These are phyloP conservation scores for Hemileccinum impolitum DNA, from an alignment of 768 basidiomycete species.

Conservation along the genomic window DNA sequence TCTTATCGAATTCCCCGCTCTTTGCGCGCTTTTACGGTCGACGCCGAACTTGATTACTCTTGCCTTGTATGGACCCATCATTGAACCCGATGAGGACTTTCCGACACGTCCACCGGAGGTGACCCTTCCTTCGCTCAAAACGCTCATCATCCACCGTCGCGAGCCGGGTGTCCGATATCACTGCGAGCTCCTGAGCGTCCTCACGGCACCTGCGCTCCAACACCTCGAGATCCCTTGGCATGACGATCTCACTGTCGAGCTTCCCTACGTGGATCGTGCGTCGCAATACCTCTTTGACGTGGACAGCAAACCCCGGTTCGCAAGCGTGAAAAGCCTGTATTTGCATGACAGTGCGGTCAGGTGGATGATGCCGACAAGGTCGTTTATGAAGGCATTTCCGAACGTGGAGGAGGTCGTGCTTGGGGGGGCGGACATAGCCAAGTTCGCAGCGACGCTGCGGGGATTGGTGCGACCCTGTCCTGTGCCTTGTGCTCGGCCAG, in stretches of 20 bases:
- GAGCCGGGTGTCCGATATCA: conserved; percentile 15
- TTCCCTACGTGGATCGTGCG: conserved; percentile 1
- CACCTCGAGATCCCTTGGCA: conserved; percentile 18
- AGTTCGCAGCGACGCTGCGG: conserved; percentile 11
- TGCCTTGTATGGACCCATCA: conserved; percentile 13
- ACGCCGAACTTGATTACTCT: conserved; percentile 8
- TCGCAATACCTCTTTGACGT: conserved; percentile 10
- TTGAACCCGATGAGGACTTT: conserved; percentile 13
- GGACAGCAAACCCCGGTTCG: conserved; percentile 11
- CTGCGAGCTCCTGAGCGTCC: conserved; percentile 8
- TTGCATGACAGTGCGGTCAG: conserved; percentile 9
- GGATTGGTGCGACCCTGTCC: conserved; percentile 3
- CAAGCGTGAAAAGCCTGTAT: conserved; percentile 8
- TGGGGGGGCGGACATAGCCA: conserved; percentile 10
- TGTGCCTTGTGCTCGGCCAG: background rate
- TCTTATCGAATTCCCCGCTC: conserved; percentile 13
- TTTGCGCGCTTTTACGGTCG: conserved; percentile 12
- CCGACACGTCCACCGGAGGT: background rate
- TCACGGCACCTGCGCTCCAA: conserved; percentile 9
- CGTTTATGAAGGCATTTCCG: conserved; percentile 16
- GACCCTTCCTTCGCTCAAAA: conserved; percentile 6
- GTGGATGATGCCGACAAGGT: conserved; percentile 12
- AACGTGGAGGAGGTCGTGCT: conserved; percentile 13
- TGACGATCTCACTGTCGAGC: conserved; percentile 12
- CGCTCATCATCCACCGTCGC: conserved; percentile 17